Percentiles rank a stretch among this genome's conserved stretches.
Evolutionary conservation across 208 protist species (phyloP).

Genomic region (Crithidia expoeki): DNA sequence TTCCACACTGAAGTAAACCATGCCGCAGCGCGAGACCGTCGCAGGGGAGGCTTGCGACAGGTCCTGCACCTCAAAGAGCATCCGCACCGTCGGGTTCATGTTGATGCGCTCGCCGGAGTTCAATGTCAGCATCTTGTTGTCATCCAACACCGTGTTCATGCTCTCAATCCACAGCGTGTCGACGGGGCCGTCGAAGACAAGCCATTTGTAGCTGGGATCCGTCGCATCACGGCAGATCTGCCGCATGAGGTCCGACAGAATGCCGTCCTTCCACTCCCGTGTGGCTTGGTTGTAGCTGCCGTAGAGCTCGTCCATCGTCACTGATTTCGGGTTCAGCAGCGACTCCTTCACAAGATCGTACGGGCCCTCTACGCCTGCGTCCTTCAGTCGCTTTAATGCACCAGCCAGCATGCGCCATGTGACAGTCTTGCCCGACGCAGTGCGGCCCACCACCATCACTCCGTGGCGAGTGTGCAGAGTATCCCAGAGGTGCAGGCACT

Average conservation of each 20-base stretch:
- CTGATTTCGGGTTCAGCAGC: slow-evolving; percentile 97
- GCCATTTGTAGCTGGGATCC: slow-evolving; percentile 96
- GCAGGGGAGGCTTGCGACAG: slow-evolving; percentile 97
- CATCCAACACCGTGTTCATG: slow-evolving; percentile 99
- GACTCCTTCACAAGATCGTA: slow-evolving; percentile 90
- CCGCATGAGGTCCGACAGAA: slow-evolving; percentile 95
- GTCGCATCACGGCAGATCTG: slow-evolving; percentile 92
- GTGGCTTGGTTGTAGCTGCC: slow-evolving; percentile 97
- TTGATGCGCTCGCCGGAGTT: slow-evolving; percentile 98
- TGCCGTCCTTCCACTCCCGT: slow-evolving; percentile 98
- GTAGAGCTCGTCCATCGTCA: slow-evolving; percentile 97
- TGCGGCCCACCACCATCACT: slow-evolving; percentile 98
- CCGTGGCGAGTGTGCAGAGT: slow-evolving; percentile 96
- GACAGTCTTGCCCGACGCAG: slow-evolving; percentile 95
- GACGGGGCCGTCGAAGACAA: slow-evolving; percentile 98
- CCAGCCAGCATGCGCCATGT: slow-evolving; percentile 92
- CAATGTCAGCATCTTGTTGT: slow-evolving; percentile 99
- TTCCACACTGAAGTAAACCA: slow-evolving; percentile 96
- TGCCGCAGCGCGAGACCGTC: slow-evolving; percentile 98
- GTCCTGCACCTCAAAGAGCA: slow-evolving; percentile 99
- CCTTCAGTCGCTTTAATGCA: slow-evolving; percentile 83
- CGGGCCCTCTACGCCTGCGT: slow-evolving; percentile 77
- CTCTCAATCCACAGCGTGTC: slow-evolving; percentile 99
- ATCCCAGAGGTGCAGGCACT: slow-evolving; percentile 97
- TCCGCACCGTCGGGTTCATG: slow-evolving; percentile 94